Evolutionary conservation across 2,329 filamentous ascomycete genomes (phyloP), one percentile per base, ranked within the genome.

Genomic region (Macrophomina pseudophaseolina): DNA sequence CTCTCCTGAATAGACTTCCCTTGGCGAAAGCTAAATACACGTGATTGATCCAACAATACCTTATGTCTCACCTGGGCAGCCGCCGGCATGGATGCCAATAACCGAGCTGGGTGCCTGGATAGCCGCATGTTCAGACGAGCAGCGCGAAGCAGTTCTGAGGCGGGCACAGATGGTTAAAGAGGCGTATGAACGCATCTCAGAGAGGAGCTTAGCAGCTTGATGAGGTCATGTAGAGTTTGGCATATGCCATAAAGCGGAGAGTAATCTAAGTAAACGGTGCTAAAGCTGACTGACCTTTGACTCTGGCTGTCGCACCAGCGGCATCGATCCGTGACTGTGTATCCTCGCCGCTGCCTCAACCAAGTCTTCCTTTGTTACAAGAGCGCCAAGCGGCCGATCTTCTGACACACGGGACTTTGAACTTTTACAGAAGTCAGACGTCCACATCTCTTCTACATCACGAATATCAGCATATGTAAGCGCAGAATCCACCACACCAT

Each of bases 71-170:
- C 44, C 44, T n/a, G 12, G 12, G 16, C 44, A 46, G 18, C 44
- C 44, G 18, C 44, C 44, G 44, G 18, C 44, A 46, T 46, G 44
- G 44, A 46, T 46, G 18, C 44, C 44, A 46, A 46, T 46, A 12
- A 46, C 44, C 44, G 44, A 46, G 44, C 44, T 46, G 44, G 44
- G 44, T 46, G 44, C 44, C 44, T 46, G 44, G 44, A 46, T 46
- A n/a, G 14, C 7, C 4, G 44, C 44, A 46, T 46, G 44, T 46
- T 23, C 44, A 46, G 44, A 46, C 44, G 44, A 46, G 16, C 44
- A 46, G 44, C 14, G 44, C 12, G 44, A 46, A 46, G 14, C 18
- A 2, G 44, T 46, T 4, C 7, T n/a, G 18, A 46, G 44, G 7
- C 44, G 44, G 44, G 44, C 44, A 23, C 44, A 46, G 44, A 46